Evolutionary conservation across 2,329 filamentous ascomycete species (phyloP), one percentile per base, ranked within the genome.

Genomic region (Hypoxylon sp.): DNA sequence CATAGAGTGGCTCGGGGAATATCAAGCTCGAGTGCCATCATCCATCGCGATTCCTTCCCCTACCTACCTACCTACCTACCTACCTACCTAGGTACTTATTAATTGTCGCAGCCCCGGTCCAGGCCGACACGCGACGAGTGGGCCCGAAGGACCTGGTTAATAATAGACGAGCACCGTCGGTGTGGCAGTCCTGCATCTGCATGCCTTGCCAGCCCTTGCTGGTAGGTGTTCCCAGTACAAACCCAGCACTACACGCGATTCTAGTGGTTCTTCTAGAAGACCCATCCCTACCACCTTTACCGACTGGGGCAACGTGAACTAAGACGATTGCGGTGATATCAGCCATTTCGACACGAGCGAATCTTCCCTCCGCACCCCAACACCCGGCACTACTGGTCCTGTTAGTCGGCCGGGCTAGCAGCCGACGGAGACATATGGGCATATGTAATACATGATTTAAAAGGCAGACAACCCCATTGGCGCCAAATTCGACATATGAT

Each of bases 231-330:
- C 64, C 58, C 44, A 64, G 59, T 49, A 41, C 52, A 34, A 46
- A 56, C 39, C 55, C 51, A 62, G 50, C 47, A 53, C 47, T 60
- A 48, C 65, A 65, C 61, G 54, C 63, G 54, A 68, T 68, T 68
- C 65, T 68, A 68, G 65, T 68, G 65, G 63, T 66, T 34, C 59
- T 68, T 68, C 65, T 68, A 68, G 65, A 68, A 68, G 63, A 28
- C 37, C 37, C n/a, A 19, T 20, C 37, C 37, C 20, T 41, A 41
- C 50, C 50, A 61, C 46, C 62, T 59, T 47, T 68, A 62, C 65
- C 56, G 63, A 63, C 65, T 68, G 56, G 62, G 19, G 51, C 39
- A 61, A 59, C 28, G 37, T 34, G 51, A 66, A 46, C 63, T 68
- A 68, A 44, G 53, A 59, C 63, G 59, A 54, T 63, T 68, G 34